Evolutionary conservation across 441 rosid species (phyloP).

Genomic region (Geranium incanum): DNA sequence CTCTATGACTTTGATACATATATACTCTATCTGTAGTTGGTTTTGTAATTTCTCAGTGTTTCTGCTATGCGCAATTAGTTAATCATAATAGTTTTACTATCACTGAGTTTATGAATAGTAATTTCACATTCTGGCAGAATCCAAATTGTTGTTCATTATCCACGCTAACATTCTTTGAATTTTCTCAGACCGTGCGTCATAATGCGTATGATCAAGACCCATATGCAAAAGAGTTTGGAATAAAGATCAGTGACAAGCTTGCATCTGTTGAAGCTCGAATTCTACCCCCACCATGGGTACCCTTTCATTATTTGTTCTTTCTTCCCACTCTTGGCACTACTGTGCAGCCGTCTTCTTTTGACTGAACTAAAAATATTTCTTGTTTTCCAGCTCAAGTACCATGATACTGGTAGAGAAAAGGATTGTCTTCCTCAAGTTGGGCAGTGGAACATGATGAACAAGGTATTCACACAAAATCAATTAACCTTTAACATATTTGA

Average conservation of each 20-base stretch:
- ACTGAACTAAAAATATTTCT: not conserved
- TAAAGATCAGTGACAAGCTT: constrained; percentile 69
- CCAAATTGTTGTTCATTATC: too few species aligned
- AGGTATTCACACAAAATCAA: constrained; percentile 32
- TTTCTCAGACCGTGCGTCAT: constrained; percentile 64
- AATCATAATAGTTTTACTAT: too few species aligned
- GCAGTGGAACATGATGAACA: constrained; percentile 99
- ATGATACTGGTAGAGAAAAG: constrained; percentile 90
- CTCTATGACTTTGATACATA: not conserved
- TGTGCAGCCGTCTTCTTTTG: not conserved
- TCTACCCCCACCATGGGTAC: constrained; percentile 98
- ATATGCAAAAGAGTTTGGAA: constrained; percentile 26
- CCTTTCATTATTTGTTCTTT: not conserved
- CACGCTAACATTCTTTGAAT: not conserved
- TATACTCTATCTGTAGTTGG: too few species aligned
- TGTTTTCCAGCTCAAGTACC: constrained; percentile 68
- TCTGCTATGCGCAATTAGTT: too few species aligned
- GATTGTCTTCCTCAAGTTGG: constrained; percentile 96
- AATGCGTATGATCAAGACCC: constrained; percentile 86
- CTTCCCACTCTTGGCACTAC: too few species aligned
- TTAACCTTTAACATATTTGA: too few species aligned
- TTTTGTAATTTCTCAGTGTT: too few species aligned
- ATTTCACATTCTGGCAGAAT: too few species aligned
- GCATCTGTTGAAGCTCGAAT: constrained; percentile 93
- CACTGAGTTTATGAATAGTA: too few species aligned